Evolutionary conservation across 2,329 filamentous ascomycete species (phyloP), one percentile per base, ranked within the genome.

Genomic region (Aspergillus sp.): DNA sequence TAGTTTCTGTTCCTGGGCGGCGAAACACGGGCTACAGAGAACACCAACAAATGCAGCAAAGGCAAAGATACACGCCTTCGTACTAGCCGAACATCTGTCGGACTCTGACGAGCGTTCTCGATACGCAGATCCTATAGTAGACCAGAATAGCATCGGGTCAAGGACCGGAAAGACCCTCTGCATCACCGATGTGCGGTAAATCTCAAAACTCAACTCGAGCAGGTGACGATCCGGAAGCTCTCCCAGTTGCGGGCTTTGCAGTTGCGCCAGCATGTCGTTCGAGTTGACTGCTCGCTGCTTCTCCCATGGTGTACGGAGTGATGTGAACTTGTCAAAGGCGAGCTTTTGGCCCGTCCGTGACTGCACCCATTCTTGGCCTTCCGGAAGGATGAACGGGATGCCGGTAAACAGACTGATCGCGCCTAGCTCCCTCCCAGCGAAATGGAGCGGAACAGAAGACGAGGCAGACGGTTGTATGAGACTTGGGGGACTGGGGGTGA

Each of bases 341-440:
- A 74, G 68, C 3, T 66, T 68, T 52, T 79, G 72, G 5, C 82
- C 83, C 0, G 82, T 81, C 30, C 77, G 75, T 13, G 80, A 72
- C 31, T 77, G 73, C 38, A 85, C 80, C 81, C 82, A 85, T 65
- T 80, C 69, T 55, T 77, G 78, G 6, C 83, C 83, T 15, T 81
- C 76, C 0, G 74, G 69, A 0, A 83, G 81, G 46, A 85, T 76
- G 46, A 83, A 78, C 0, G 83, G 83, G 1, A 85, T 78, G 7
- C 83, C 82, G 15, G 80, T 82, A 52, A 79, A 76, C 7, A 79
- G 72, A 66, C 79, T 83, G 34, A 83, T 79, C 13, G 76, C 75
- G 9, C 82, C 82, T 9, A 84, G 70, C 59, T 81, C 76, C 51
- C 78, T 74, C 0, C 82, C 82, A 4, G 80, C 80, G 63, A 83